These are phyloP conservation scores for Mycosphaerella sp. DNA, from an alignment of 2,329 filamentous ascomycete species.

Conservation along the genomic window DNA sequence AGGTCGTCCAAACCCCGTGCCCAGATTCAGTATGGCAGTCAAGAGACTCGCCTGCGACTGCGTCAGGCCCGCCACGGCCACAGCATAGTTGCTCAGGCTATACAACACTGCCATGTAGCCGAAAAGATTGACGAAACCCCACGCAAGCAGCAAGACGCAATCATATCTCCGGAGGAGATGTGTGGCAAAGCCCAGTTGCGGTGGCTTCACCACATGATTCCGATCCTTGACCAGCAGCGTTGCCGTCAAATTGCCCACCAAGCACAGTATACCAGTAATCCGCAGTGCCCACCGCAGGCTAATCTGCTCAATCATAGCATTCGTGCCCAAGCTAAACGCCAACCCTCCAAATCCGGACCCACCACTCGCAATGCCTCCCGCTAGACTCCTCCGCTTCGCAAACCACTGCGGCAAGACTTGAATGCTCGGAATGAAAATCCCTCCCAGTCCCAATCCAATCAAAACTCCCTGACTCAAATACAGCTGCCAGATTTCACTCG, in stretches of 20 bases:
- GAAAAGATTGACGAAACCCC: slow-evolving; percentile 43
- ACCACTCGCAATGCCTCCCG: slow-evolving; percentile 37
- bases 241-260: slow-evolving; percentile 29
- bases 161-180: slow-evolving; percentile 34
- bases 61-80: slow-evolving; percentile 36
- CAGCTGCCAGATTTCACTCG: slow-evolving; percentile 36
- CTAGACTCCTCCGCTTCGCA: slow-evolving; percentile 34
- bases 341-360: slow-evolving; percentile 40
- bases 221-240: slow-evolving; percentile 32
- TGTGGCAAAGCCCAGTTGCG: slow-evolving; percentile 34
- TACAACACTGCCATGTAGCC: slow-evolving; percentile 46
- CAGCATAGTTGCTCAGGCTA: slow-evolving; percentile 44
- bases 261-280: slow-evolving; percentile 33
- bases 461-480: slow-evolving; percentile 39
- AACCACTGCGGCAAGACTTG: slow-evolving; percentile 42
- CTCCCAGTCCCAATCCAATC: slow-evolving; percentile 38
- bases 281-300: slow-evolving; percentile 39
- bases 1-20: slow-evolving; percentile 44
- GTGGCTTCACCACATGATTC: slow-evolving; percentile 32
- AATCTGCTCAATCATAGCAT: slow-evolving; percentile 35
- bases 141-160: slow-evolving; percentile 36
- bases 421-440: slow-evolving; percentile 37
- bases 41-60: slow-evolving; percentile 37
- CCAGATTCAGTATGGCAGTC: slow-evolving; percentile 43
- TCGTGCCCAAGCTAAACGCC: slow-evolving; percentile 33